These are phyloP conservation scores for Fusarium circinatum DNA, from an alignment of 2,329 filamentous ascomycete species.

Conservation along the genomic window DNA sequence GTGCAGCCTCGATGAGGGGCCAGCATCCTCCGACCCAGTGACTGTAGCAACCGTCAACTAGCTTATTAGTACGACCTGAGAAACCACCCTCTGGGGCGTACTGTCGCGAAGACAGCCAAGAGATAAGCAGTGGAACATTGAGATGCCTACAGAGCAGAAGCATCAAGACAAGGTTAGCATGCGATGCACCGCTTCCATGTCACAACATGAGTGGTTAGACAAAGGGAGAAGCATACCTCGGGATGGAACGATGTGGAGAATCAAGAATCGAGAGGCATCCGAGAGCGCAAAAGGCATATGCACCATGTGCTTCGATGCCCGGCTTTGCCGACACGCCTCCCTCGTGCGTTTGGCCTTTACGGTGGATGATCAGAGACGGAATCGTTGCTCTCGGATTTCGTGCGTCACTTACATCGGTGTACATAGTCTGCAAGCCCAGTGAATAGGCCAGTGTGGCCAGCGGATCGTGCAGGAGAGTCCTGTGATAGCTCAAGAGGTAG, in stretches of 20 bases:
- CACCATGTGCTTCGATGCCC: slow-evolving; percentile 91
- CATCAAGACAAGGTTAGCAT: slow-evolving; percentile 47
- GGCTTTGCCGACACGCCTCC: slow-evolving; percentile 90
- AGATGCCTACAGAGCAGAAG: slow-evolving; percentile 67
- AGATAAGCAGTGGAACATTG: slow-evolving; percentile 78
- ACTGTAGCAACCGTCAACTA: slow-evolving; percentile 98
- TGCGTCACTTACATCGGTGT: slow-evolving; percentile 72
- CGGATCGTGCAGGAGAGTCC: slow-evolving; percentile 73
- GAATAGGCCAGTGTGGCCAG: slow-evolving; percentile 72
- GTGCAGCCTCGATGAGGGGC: slow-evolving; percentile 85
- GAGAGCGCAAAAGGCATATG: slow-evolving; percentile 94
- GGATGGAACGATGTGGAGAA: slow-evolving; percentile 77
- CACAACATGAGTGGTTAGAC: slow-evolving; percentile 48
- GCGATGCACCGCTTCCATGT: slow-evolving; percentile 48
- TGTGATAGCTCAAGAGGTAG: slow-evolving; percentile 82
- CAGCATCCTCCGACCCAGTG: slow-evolving; percentile 98
- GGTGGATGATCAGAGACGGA: slow-evolving; percentile 32
- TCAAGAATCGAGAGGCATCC: slow-evolving; percentile 89
- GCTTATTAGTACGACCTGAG: slow-evolving; percentile 93
- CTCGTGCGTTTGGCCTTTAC: slow-evolving; percentile 87
- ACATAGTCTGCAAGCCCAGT: slow-evolving; percentile 83
- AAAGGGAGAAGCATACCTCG: slow-evolving; percentile 64
- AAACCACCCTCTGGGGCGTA: slow-evolving; percentile 93
- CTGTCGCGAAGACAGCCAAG: slow-evolving; percentile 91
- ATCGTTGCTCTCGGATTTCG: slow-evolving; percentile 20